A percentile compares a stretch with the other conserved stretches of the same genome.
Conservation (phyloP, 176 grass and related monocot genomes). For the Tillandsia fasciculata region DNA sequence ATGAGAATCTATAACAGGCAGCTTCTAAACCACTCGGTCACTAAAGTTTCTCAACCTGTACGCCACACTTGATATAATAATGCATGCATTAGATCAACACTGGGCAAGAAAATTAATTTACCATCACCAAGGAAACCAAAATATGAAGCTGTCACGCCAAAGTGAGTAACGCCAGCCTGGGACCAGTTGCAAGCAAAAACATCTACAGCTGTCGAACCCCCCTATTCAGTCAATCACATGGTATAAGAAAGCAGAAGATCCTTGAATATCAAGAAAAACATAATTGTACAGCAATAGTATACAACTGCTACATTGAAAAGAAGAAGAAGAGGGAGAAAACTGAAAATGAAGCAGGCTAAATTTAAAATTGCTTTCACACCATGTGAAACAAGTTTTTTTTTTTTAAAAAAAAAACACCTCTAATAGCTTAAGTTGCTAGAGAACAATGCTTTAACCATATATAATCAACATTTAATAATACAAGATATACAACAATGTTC, state of each 20-base stretch:
- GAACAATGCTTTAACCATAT: too few species aligned
- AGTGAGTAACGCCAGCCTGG: constrained; percentile 54
- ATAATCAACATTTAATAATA: too few species aligned
- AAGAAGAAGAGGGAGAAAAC: too few species aligned
- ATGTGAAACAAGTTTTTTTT: too few species aligned
- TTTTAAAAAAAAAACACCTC: too few species aligned
- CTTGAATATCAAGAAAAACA: constrained; percentile 23
- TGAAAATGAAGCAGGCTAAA: too few species aligned
- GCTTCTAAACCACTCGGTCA: too few species aligned
- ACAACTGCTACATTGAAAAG: background rate
- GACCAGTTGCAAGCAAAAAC: constrained; percentile 66
- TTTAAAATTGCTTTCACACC: too few species aligned
- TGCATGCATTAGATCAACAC: background rate
- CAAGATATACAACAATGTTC: too few species aligned
- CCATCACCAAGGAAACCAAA: constrained; percentile 93
- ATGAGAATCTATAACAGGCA: too few species aligned
- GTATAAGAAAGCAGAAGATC: constrained; percentile 5
- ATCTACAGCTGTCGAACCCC: constrained; percentile 67
- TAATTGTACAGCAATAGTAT: background rate
- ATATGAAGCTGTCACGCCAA: constrained; percentile 74
- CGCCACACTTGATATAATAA: background rate
- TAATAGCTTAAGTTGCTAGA: too few species aligned
- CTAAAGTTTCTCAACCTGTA: background rate
- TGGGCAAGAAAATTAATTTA: constrained; percentile 16
- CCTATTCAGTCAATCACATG: constrained; percentile 30